Conservation (phyloP, 176 grass and related monocot genomes). For the Eleusine indica region DNA sequence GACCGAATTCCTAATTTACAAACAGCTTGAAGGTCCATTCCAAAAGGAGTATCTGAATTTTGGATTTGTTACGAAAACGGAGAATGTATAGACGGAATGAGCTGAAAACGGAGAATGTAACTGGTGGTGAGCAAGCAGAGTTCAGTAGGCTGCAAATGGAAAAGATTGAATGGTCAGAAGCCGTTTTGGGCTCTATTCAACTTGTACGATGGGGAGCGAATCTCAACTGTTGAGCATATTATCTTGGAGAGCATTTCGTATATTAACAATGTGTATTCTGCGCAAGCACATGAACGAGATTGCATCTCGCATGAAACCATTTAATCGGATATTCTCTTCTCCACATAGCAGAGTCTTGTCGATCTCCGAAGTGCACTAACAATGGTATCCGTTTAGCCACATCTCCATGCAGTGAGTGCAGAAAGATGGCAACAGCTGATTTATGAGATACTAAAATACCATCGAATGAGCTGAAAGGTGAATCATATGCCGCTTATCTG, state of each 20-base stretch:
- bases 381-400: constrained; percentile 31
- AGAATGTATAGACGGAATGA: not conserved
- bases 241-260: constrained; percentile 41
- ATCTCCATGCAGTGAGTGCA: not conserved
- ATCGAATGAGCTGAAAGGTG: not conserved
- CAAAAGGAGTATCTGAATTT: not conserved
- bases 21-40: not conserved
- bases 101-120: constrained; percentile 24
- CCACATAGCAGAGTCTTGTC: constrained; percentile 3
- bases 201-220: constrained; percentile 27
- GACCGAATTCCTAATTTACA: not conserved
- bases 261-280: constrained; percentile 34
- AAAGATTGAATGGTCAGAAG: constrained; percentile 19
- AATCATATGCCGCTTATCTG: constrained; percentile 29
- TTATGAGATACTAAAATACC: constrained; percentile 26
- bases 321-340: constrained; percentile 26
- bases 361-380: constrained; percentile 15
- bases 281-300: constrained; percentile 5
- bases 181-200: constrained; percentile 20
- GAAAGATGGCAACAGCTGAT: not conserved
- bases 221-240: constrained; percentile 35
- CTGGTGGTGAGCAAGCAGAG: constrained; percentile 15
- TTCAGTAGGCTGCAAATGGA: constrained; percentile 13
- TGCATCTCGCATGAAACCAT: not conserved
- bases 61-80: not conserved